phyloP scores from a whole-genome alignment of 192 early-diverging fungal genomes.

The Coemansia sp. region DNA sequence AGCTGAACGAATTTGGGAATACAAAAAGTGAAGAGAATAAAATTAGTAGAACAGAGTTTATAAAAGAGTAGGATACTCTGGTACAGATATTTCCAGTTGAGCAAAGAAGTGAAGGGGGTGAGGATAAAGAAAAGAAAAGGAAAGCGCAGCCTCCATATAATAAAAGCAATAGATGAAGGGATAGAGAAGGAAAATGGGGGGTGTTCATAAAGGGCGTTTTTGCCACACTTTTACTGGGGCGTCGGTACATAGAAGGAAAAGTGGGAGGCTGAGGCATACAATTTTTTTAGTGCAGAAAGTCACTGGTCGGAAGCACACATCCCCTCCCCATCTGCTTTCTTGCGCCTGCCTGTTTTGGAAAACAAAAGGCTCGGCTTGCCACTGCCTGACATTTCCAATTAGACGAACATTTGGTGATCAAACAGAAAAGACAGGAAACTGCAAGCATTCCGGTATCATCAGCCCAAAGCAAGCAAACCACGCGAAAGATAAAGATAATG shows the following conservation, averaged over 20 bases:
- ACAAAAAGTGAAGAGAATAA: neutral
- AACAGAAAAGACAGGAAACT: no score
- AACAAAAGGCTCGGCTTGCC: no score
- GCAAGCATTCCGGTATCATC: no score
- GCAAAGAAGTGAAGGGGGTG: neutral
- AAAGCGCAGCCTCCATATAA: neutral
- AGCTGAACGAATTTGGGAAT: neutral
- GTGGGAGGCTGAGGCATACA: neutral
- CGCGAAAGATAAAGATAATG: no score
- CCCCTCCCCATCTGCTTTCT: no score
- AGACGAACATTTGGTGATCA: no score
- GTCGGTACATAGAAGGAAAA: neutral
- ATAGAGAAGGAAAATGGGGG: neutral
- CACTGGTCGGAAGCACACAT: neutral
- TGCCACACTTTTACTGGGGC: conserved; percentile 1
- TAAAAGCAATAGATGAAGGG: neutral
- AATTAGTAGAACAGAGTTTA: neutral
- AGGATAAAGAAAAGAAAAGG: neutral
- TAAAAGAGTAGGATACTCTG: neutral
- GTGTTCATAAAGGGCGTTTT: neutral
- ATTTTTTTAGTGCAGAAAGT: neutral
- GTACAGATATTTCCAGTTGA: neutral
- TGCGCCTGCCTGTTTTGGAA: no score
- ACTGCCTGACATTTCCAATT: no score
- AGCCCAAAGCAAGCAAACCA: no score